Evolutionary conservation across 495 filamentous ascomycete species (phyloP).

Genomic region (Letharia columbiana): DNA sequence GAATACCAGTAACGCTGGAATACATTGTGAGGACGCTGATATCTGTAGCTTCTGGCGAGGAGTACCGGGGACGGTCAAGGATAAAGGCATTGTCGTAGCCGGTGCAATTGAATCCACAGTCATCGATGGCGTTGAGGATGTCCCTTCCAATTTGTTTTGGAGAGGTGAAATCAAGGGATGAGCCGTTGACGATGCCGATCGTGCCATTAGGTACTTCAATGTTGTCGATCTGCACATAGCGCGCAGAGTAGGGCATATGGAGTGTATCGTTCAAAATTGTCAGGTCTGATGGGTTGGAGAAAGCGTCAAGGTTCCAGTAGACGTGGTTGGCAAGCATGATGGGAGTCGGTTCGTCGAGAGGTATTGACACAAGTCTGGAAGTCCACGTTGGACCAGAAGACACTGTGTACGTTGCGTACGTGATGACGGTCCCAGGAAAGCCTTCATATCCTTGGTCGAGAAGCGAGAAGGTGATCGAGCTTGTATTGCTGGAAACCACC

Average conservation of each 20-base stretch:
- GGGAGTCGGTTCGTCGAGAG: conserved; percentile 69
- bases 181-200: conserved; percentile 53
- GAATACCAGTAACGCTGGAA: conserved; percentile 56
- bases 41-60: conserved; percentile 48
- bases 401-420: conserved; percentile 65
- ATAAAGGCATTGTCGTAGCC: conserved; percentile 73
- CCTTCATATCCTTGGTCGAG: conserved; percentile 64
- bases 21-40: conserved; percentile 53
- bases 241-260: conserved; percentile 60
- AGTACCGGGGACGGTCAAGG: conserved; percentile 55
- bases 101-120: conserved; percentile 64
- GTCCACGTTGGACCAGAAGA: conserved; percentile 41
- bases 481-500: conserved; percentile 54
- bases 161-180: conserved; percentile 67
- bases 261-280: conserved; percentile 64
- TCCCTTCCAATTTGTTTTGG: conserved; percentile 68
- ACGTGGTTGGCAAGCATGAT: conserved; percentile 78
- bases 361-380: conserved; percentile 48
- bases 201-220: conserved; percentile 73
- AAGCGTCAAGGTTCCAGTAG: conserved; percentile 87
- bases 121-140: conserved; percentile 49
- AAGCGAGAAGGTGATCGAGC: conserved; percentile 70
- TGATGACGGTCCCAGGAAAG: conserved; percentile 74
- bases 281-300: conserved; percentile 51
- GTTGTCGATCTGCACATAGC: conserved; percentile 62